Percentiles rank a stretch among this genome's conserved stretches.
Conservation (phyloP, 768 basidiomycete genomes). For the Multifurca ochricompacta region DNA sequence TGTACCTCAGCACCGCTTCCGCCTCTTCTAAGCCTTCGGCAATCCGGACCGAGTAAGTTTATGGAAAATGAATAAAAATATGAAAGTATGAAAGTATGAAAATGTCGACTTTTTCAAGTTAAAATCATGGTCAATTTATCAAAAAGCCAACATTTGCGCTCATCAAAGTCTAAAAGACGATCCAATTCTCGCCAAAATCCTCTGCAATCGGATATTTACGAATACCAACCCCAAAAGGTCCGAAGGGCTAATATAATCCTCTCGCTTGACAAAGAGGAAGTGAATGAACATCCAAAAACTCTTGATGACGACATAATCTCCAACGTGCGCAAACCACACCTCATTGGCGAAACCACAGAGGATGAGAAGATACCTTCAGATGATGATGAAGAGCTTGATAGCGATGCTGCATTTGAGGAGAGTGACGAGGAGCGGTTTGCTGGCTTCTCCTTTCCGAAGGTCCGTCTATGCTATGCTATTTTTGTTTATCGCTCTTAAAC, state of each 20-base stretch:
- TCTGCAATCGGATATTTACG: constrained; percentile 47
- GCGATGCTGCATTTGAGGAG: constrained; percentile 78
- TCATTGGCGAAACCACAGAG: constrained; percentile 35
- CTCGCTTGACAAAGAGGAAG: constrained; percentile 52
- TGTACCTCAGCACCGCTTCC: constrained; percentile 12
- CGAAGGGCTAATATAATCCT: constrained; percentile 46
- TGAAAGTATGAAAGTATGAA: not conserved
- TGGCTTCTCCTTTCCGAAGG: constrained; percentile 43
- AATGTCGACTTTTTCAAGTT: too few species aligned
- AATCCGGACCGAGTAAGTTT: not conserved
- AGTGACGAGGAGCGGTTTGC: constrained; percentile 74
- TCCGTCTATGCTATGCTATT: constrained; percentile 16
- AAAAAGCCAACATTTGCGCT: too few species aligned
- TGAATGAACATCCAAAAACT: constrained; percentile 20
- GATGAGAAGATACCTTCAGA: constrained; percentile 35
- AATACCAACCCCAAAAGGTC: constrained; percentile 44
- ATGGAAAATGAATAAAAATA: not conserved
- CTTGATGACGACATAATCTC: constrained; percentile 34
- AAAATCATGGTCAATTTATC: too few species aligned
- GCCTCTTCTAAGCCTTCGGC: not conserved
- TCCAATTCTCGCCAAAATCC: constrained; percentile 22
- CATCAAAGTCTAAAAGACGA: constrained; percentile 34
- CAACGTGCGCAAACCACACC: constrained; percentile 24
- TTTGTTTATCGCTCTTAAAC: not conserved
- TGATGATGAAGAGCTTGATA: constrained; percentile 83